phyloP scores from a whole-genome alignment of 2,329 filamentous ascomycete genomes.

The Pseudocercospora cruenta region DNA sequence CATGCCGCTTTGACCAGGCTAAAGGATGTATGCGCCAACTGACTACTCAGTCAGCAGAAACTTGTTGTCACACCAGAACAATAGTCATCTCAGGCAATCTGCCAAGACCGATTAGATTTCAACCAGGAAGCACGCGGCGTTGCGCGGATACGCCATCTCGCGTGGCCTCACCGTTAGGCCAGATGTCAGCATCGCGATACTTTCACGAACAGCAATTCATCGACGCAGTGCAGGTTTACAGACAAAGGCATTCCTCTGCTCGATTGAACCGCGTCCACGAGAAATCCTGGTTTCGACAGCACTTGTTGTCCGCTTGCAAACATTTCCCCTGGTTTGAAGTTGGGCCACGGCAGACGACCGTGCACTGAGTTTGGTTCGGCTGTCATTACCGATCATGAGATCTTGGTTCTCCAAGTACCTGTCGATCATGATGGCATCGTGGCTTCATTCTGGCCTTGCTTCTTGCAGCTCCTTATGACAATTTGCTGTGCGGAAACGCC shows the following conservation, averaged over 20 bases:
- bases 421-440: slow-evolving; percentile 1
- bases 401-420: background rate
- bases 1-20: background rate
- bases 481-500: background rate
- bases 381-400: background rate
- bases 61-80: background rate
- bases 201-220: background rate
- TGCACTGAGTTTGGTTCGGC: slow-evolving; percentile 8
- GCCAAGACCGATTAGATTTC: background rate
- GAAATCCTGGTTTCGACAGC: background rate
- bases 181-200: background rate
- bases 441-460: background rate
- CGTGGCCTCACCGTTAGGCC: background rate
- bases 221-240: background rate
- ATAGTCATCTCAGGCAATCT: background rate
- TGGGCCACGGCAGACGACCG: background rate
- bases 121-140: background rate
- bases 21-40: background rate
- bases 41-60: background rate
- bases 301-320: background rate
- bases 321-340: background rate
- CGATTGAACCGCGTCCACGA: background rate
- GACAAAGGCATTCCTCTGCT: background rate
- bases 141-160: background rate
- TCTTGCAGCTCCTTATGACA: background rate